Conservation (phyloP, 1,284 basidiomycete genomes). For the Caloboletus firmus region DNA sequence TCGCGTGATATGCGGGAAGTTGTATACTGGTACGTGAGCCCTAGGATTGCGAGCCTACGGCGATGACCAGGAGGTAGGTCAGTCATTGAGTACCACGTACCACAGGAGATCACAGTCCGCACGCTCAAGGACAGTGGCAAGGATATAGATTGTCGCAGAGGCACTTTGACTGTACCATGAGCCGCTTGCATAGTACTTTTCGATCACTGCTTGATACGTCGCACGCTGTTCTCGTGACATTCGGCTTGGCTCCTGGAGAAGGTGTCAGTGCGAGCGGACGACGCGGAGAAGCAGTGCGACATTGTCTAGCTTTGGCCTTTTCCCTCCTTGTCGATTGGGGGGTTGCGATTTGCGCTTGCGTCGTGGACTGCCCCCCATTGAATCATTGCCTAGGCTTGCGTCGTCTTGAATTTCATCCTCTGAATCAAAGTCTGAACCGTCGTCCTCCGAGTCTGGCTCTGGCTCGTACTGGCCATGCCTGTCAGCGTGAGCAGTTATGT, state of each 20-base stretch:
- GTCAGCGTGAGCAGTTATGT: not conserved
- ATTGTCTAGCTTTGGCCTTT: slow-evolving; percentile 50
- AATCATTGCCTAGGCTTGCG: slow-evolving; percentile 44
- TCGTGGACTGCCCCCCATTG: slow-evolving; percentile 41
- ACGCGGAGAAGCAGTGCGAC: slow-evolving; percentile 31
- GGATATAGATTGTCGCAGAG: slow-evolving; percentile 85
- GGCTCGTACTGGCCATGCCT: slow-evolving; percentile 61
- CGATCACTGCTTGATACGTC: slow-evolving; percentile 59
- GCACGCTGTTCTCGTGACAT: slow-evolving; percentile 72
- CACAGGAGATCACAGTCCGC: slow-evolving; percentile 94
- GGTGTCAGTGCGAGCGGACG: slow-evolving; percentile 8
- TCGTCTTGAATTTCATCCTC: slow-evolving; percentile 47
- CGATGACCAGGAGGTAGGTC: not conserved
- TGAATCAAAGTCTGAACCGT: slow-evolving; percentile 48
- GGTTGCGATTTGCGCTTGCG: slow-evolving; percentile 60
- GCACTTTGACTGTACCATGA: slow-evolving; percentile 90
- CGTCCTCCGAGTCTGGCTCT: slow-evolving; percentile 67
- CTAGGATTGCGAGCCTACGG: slow-evolving; percentile 87
- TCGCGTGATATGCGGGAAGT: slow-evolving; percentile 85
- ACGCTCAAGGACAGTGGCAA: slow-evolving; percentile 86
- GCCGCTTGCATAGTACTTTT: slow-evolving; percentile 85
- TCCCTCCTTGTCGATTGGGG: slow-evolving; percentile 43
- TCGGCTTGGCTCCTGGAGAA: slow-evolving; percentile 38
- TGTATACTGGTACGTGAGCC: slow-evolving; percentile 91
- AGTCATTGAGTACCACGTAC: slow-evolving; percentile 41